Percentiles rank a stretch among this genome's conserved stretches.
phyloP scores from a whole-genome alignment of 1,284 basidiomycete genomes.

The Cutaneotrichosporon sp. region DNA sequence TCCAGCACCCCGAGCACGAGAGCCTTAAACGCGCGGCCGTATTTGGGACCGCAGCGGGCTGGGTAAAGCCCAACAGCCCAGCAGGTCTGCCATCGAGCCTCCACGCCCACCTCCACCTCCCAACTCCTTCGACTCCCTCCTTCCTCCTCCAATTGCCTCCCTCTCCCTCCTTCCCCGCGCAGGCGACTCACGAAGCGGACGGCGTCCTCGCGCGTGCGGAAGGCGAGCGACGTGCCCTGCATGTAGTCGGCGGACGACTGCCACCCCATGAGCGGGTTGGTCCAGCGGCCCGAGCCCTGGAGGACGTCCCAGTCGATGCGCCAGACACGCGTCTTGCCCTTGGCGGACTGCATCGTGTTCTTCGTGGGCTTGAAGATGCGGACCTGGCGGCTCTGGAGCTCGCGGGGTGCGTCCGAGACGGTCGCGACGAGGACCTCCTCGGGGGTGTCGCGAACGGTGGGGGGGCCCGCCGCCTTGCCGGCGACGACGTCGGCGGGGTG shows the following conservation, averaged over 20 bases:
- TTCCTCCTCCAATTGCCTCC: neutral
- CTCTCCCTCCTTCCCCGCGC: neutral
- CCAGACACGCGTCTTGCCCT: constrained; percentile 85
- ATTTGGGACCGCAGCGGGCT: no score
- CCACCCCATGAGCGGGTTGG: constrained; percentile 99
- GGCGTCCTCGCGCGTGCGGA: constrained; percentile 88
- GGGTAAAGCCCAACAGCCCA: no score
- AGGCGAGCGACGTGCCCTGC: constrained; percentile 86
- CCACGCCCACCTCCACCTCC: no score
- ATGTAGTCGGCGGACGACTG: constrained; percentile 95
- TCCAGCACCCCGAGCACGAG: no score
- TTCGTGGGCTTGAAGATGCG: constrained; percentile 92
- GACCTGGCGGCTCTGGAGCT: constrained; percentile 56
- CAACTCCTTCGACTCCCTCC: neutral
- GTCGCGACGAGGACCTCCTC: constrained; percentile 45
- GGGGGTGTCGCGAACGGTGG: constrained; percentile 29
- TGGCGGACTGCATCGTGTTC: constrained; percentile 93
- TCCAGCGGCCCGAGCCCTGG: constrained; percentile 88
- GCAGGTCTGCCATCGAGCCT: no score
- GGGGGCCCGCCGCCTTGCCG: constrained; percentile 25
- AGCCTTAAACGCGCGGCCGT: no score
- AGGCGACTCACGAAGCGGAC: constrained; percentile 67
- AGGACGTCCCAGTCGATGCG: constrained; percentile 93
- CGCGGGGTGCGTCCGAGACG: constrained; percentile 52
- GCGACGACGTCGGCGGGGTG: constrained; percentile 33